These are phyloP conservation scores for Magnolia kwangsiensis DNA, from an alignment of 164 flowering plant genomes.

Conservation along the genomic window DNA sequence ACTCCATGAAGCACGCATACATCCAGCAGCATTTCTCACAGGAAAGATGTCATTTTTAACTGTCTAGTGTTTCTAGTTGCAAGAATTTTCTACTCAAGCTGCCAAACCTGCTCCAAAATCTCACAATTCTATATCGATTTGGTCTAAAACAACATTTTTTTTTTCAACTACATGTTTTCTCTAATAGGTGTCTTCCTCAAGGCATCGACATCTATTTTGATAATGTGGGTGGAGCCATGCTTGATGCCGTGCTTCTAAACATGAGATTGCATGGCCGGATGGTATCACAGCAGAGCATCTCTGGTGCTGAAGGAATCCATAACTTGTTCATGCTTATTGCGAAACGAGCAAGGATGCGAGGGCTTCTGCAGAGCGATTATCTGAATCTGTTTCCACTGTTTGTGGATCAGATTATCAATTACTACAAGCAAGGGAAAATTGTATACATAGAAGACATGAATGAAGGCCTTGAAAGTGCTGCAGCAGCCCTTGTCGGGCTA, in stretches of 20 bases:
- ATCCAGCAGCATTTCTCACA: not conserved
- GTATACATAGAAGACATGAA: constrained; percentile 61
- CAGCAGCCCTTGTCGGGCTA: constrained; percentile 50
- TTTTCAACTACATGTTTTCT: not conserved
- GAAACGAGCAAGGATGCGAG: constrained; percentile 46
- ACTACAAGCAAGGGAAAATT: constrained; percentile 49
- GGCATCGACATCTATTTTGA: constrained; percentile 76
- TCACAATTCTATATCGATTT: not conserved
- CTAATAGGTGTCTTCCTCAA: constrained; percentile 51
- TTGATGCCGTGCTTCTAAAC: constrained; percentile 62
- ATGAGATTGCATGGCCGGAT: constrained; percentile 55
- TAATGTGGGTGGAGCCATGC: constrained; percentile 66
- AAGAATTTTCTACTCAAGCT: not conserved
- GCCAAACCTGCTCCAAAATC: not conserved
- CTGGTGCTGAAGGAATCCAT: constrained; percentile 31
- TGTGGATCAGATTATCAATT: constrained; percentile 28
- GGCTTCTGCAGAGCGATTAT: constrained; percentile 55
- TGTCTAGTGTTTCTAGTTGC: not conserved
- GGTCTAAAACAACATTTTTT: not conserved
- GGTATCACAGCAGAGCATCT: constrained; percentile 39
- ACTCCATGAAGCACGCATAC: too few species aligned
- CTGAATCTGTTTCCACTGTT: constrained; percentile 46
- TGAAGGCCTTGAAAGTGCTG: constrained; percentile 58
- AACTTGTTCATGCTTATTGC: constrained; percentile 32
- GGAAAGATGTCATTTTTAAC: not conserved